Evolutionary conservation across 345 rosid species (phyloP), one percentile per base, ranked within the genome.

Genomic region (Salix purpurea): DNA sequence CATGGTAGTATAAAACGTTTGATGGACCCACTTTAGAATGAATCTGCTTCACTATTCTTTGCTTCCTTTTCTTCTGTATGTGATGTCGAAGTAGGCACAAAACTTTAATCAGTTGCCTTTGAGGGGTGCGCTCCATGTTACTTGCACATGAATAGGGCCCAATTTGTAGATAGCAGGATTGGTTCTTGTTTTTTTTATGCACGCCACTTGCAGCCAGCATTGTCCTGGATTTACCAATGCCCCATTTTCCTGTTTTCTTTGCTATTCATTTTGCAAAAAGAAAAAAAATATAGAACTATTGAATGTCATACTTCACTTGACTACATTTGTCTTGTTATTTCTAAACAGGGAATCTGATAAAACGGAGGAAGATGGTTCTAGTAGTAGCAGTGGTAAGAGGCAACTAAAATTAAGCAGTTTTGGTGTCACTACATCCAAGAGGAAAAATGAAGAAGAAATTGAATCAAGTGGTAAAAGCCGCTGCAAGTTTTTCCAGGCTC

Each of bases 381-480:
- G 83, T 70, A 80, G 80, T 68, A 80, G 86, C 75, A 85, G 36
- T 60, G 78, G 91, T 71, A 95, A 89, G 82, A 78, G 87, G 70
- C 97, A 93, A 77, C 42, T 87, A 71, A 95, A 95, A 75, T 84
- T 90, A 65, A 90, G 92, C 80, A 88, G 83, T 73, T 82, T 90
- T 37, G 97, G 98, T 37, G 88, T 93, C 74, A 79, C 82, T 10
- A 72, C 85, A 16, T 82, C 90, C 15, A 93, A 94, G 78, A 89
- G 84, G 84, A 93, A 89, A 73, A 86, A 79, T 10, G 92, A 91
- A 84, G 92, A 91, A 84, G 94, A 93, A 79, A 83, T 74, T 36
- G 96, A 90, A 85, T 93, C 99, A 15, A 90, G 92, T 77, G 97
- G 92, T 9, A 90, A 89, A 81, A 93, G 98, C 36, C 92, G 99